A percentile compares a stretch with the other conserved stretches of the same genome.
Conservation (phyloP, 2,329 filamentous ascomycete species). For the Fusarium vanettenii region DNA sequence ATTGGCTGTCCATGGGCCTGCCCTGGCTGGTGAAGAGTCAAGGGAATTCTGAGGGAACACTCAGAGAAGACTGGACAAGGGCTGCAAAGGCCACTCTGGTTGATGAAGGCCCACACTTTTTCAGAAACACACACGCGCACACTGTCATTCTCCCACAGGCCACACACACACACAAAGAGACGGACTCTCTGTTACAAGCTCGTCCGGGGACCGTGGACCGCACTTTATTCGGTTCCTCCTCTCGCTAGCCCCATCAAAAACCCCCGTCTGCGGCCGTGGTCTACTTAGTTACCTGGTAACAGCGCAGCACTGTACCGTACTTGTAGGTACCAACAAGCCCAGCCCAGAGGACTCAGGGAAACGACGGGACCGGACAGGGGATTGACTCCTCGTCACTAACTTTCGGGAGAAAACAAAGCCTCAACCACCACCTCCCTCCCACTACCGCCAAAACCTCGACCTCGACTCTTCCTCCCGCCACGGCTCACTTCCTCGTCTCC, state of each 20-base stretch:
- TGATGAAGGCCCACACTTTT: slow-evolving; percentile 14
- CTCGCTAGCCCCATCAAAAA: slow-evolving; percentile 7
- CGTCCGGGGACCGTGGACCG: slow-evolving; percentile 4
- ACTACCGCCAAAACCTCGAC: slow-evolving; percentile 44
- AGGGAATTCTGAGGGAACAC: slow-evolving; percentile 6
- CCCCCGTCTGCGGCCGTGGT: slow-evolving; percentile 20
- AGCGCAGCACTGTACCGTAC: not conserved
- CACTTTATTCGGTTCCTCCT: slow-evolving; percentile 6
- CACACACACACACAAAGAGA: not conserved
- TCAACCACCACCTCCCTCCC: slow-evolving; percentile 50
- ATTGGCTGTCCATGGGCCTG: not conserved
- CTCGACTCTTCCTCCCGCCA: slow-evolving; percentile 44
- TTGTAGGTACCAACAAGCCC: not conserved
- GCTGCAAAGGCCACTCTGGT: not conserved
- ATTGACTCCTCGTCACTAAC: slow-evolving; percentile 34
- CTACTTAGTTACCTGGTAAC: not conserved
- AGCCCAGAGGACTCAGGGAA: not conserved
- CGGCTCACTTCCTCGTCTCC: slow-evolving; percentile 38
- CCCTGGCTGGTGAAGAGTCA: not conserved
- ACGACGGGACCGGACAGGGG: slow-evolving; percentile 50
- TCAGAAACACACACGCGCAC: slow-evolving; percentile 6
- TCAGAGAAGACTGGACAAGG: slow-evolving; percentile 11
- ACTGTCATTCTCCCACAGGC: slow-evolving; percentile 4
- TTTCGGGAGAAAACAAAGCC: slow-evolving; percentile 54
- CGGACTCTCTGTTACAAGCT: slow-evolving; percentile 1